Conservation (phyloP, 768 basidiomycete species). For the Goffeauzyma gilvescens region DNA sequence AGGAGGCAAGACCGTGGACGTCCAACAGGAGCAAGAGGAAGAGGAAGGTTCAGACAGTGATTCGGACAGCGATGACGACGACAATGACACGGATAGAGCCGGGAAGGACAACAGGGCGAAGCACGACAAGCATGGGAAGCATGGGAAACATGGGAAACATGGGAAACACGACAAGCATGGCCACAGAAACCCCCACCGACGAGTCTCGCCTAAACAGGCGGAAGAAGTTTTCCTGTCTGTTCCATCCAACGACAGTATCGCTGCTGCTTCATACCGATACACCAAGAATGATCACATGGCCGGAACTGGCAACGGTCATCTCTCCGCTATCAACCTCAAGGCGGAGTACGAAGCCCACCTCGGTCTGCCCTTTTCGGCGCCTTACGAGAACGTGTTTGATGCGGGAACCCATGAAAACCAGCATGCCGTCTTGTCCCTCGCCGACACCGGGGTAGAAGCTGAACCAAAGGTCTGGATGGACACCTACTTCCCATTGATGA, state of each 20-base stretch:
- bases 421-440: constrained; percentile 4
- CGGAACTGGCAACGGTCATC: constrained; percentile 25
- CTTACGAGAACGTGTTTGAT: constrained; percentile 22
- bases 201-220: constrained; percentile 13
- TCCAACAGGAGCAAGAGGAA: no score
- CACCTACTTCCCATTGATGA: constrained; percentile 67
- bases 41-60: no score
- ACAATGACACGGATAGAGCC: no score
- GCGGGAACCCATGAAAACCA: constrained; percentile 23
- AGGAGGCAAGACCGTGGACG: no score
- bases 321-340: constrained; percentile 27
- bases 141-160: constrained; percentile 5
- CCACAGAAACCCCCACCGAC: constrained; percentile 1
- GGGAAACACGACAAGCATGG: background rate
- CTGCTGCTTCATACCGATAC: constrained; percentile 23
- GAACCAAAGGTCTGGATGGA: constrained; percentile 26
- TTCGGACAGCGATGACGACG: no score
- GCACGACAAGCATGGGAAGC: constrained; percentile 7
- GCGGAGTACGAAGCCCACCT: constrained; percentile 26
- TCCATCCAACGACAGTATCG: constrained; percentile 23
- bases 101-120: background rate
- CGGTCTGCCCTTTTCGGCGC: constrained; percentile 19
- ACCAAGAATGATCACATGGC: constrained; percentile 24
- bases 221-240: constrained; percentile 27
- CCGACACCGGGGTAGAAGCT: background rate